Evolutionary conservation across 2,329 filamentous ascomycete genomes (phyloP).

Genomic region (Paecilomyces formosus): DNA sequence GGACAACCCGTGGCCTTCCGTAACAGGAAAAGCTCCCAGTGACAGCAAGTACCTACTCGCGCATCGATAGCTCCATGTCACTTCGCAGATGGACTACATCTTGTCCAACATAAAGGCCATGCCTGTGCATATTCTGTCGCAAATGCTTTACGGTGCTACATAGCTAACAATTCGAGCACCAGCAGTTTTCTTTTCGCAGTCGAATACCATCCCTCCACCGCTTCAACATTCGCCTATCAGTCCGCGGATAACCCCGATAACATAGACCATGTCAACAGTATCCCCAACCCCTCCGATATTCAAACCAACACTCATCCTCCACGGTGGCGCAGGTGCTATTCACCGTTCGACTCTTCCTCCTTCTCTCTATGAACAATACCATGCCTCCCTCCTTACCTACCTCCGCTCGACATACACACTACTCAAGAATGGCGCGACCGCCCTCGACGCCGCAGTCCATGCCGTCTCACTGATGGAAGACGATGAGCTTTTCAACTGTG

Average conservation of each 20-base stretch:
- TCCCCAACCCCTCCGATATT: conserved; percentile 13
- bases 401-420: conserved; percentile 42
- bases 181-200: background rate
- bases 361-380: conserved; percentile 52
- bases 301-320: conserved; percentile 58
- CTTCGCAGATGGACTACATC: background rate
- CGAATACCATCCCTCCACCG: background rate
- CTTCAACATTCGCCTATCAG: background rate
- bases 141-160: background rate
- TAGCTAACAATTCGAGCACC: background rate
- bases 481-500: conserved; percentile 76
- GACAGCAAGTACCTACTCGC: background rate
- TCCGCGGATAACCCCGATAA: background rate
- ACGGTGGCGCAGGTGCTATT: conserved; percentile 68
- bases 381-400: conserved; percentile 54
- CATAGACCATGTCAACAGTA: background rate
- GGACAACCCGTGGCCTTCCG: background rate
- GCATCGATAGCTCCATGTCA: background rate
- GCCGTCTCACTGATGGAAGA: conserved; percentile 72
- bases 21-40: background rate
- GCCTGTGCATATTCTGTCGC: background rate
- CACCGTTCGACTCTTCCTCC: conserved; percentile 52
- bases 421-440: conserved; percentile 43
- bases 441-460: conserved; percentile 66
- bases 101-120: background rate